Conservation (phyloP, 768 basidiomycete genomes). For the Piloderma croceum region DNA sequence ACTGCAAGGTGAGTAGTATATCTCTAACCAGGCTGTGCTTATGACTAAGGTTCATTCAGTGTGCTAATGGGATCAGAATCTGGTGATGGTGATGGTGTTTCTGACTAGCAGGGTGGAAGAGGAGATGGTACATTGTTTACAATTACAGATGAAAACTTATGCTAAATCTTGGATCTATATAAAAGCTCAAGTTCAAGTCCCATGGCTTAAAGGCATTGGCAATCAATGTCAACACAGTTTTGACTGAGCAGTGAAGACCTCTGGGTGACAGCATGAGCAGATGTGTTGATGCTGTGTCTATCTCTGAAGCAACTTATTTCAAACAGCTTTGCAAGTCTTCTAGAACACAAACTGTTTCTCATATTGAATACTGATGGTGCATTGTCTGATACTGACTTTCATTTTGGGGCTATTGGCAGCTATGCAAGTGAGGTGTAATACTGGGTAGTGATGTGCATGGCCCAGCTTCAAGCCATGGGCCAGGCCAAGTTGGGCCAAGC, state of each 20-base stretch:
- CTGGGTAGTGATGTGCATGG: too few relatives aligned
- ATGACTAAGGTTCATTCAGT: slow-evolving; percentile 2
- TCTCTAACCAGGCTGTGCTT: too few relatives aligned
- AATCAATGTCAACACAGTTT: slow-evolving; percentile 17
- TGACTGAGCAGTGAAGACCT: slow-evolving; percentile 7
- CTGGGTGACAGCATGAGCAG: slow-evolving; percentile 12
- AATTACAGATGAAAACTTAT: not conserved
- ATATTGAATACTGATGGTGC: too few relatives aligned
- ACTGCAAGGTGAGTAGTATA: too few relatives aligned
- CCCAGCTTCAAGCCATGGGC: too few relatives aligned
- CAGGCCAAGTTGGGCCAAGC: too few relatives aligned
- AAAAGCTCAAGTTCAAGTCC: slow-evolving; percentile 2
- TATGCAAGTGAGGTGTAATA: too few relatives aligned
- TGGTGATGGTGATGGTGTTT: slow-evolving; percentile 16
- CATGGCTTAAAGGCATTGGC: slow-evolving; percentile 17
- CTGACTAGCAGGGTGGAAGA: slow-evolving; percentile 20
- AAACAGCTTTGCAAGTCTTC: slow-evolving; percentile 13
- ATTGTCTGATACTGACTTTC: too few relatives aligned
- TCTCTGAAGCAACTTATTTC: slow-evolving; percentile 21
- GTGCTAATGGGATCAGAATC: slow-evolving; percentile 10
- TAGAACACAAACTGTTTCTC: slow-evolving; percentile 14
- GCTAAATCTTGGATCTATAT: not conserved
- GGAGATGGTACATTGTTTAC: slow-evolving; percentile 17
- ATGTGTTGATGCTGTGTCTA: slow-evolving; percentile 13
- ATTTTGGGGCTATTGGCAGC: too few relatives aligned